phyloP scores from a whole-genome alignment of 208 protist species.

The Balamuthia mandrillaris region DNA sequence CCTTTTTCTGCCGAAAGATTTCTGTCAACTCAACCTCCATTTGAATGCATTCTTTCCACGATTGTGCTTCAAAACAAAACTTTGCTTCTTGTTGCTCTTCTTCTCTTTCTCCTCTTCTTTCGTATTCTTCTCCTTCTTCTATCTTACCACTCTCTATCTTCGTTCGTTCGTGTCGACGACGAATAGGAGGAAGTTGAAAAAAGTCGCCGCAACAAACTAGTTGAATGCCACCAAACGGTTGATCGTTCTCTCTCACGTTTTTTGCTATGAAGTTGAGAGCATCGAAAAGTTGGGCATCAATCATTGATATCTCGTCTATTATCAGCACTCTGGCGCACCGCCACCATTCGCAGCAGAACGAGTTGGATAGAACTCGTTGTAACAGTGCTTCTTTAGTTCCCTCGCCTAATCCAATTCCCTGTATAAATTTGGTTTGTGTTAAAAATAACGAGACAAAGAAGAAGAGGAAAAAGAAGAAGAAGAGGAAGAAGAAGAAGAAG shows the following conservation, averaged over 20 bases:
- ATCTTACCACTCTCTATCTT: not conserved
- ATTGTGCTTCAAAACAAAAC: not conserved
- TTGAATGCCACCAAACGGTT: conserved; percentile 57
- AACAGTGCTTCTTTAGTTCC: not conserved
- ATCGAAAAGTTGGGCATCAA: conserved; percentile 52
- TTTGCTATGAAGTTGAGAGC: conserved; percentile 53
- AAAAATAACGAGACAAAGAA: too few species aligned
- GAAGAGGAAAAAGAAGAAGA: too few species aligned
- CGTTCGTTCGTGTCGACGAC: not conserved
- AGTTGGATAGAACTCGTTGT: not conserved
- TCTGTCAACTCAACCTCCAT: not conserved
- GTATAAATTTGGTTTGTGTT: too few species aligned
- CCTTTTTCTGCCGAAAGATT: conserved; percentile 23
- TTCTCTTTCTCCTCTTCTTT: not conserved
- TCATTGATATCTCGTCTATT: conserved; percentile 18
- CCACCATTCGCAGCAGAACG: not conserved
- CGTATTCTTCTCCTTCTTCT: not conserved
- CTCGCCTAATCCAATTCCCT: not conserved
- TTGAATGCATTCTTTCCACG: not conserved
- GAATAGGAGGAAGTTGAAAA: conserved; percentile 29
- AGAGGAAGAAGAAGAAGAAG: too few species aligned
- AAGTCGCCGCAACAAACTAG: conserved; percentile 57
- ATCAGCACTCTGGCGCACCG: not conserved
- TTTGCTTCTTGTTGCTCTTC: not conserved
- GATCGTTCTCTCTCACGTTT: not conserved